Base-by-base conservation (phyloP, 2,329 filamentous ascomycete genomes). In the Pseudogymnoascus sp. region DNA sequence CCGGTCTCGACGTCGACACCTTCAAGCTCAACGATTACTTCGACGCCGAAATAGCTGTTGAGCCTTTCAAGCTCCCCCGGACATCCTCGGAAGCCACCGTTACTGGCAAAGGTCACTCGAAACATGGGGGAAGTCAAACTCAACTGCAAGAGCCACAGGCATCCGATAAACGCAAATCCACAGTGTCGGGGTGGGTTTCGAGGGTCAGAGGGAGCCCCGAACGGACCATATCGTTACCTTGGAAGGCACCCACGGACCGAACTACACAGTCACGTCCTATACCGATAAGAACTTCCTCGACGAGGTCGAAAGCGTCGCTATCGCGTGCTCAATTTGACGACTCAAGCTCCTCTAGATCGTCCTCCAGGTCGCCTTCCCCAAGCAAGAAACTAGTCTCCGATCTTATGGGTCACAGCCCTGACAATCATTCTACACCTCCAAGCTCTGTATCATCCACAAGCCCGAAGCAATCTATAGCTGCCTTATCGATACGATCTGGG, bases 41-140 rank as follows among this genome's bases (percentile, higher is more conserved):
- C 65, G 79, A 81, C 67, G 77, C 79, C 63, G 81, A 78, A 31
- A 78, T 80, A 67, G 79, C 79, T 22, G 80, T 82, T 66, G 73
- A 78, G 65, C 78, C 80, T 59, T 72, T 81, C 41, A 71, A 75
- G 10, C 37, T 60, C 33, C 12, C 33, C 7, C 33, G 37, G 19
- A 60, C 14, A 38, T 41, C 37, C 10, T 69, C 73, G n/a, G 33
- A 28, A 14, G 14, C 31, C 6, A 38, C 33, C 3, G n/a, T 37
- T 40, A 26, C 59, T n/a, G 22, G 40, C 6, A 60, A 60, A 12
- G 7, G 24, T n/a, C 19, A 24, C 10, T 38, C 28, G 38, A 61
- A 53, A 33, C 14, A 41, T 50, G 40, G 40, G 19, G 60, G 38
- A 41, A 28, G 10, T 12, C 22, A 28, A 12, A 12, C 14, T 8